phyloP scores from a whole-genome alignment of 441 rosid species.

The Mallotus japonicus region DNA sequence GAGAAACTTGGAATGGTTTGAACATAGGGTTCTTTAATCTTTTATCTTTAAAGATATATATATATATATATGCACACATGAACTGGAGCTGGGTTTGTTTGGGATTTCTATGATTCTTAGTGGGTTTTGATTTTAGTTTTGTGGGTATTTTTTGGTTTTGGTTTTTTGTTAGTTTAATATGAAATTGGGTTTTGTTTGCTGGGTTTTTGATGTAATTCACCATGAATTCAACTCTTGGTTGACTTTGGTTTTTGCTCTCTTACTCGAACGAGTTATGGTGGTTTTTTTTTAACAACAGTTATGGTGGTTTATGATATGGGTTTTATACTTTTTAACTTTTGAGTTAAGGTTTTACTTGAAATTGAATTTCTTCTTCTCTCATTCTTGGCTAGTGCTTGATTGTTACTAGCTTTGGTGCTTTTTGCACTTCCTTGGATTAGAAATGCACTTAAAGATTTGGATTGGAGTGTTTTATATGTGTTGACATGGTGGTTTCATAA shows the following conservation, averaged over 20 bases:
- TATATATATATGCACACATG: too few species aligned
- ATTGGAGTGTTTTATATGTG: too few species aligned
- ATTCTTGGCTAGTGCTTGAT: too few species aligned
- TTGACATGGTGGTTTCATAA: too few species aligned
- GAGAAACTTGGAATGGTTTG: too few species aligned
- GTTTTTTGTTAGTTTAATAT: conserved; percentile 11
- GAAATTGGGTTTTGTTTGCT: conserved; percentile 25
- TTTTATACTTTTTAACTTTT: conserved; percentile 14
- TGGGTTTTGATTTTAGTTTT: conserved; percentile 11
- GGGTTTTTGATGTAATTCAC: conserved; percentile 10
- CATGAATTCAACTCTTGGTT: conserved; percentile 33
- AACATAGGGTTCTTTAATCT: too few species aligned
- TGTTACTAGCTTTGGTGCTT: too few species aligned
- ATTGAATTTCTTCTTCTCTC: conserved; percentile 2
- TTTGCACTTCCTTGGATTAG: too few species aligned
- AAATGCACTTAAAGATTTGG: too few species aligned
- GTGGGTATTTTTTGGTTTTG: conserved; percentile 5
- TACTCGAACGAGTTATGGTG: conserved; percentile 23
- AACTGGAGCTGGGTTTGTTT: conserved; percentile 33
- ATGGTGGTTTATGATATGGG: conserved; percentile 22
- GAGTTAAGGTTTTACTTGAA: background rate
- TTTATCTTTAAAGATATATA: too few species aligned
- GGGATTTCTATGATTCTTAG: conserved; percentile 24
- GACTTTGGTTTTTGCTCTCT: conserved; percentile 30
- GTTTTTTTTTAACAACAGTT: too few species aligned